Conservation (phyloP, 2,329 filamentous ascomycete genomes). For the Domatiomyces globalis region DNA sequence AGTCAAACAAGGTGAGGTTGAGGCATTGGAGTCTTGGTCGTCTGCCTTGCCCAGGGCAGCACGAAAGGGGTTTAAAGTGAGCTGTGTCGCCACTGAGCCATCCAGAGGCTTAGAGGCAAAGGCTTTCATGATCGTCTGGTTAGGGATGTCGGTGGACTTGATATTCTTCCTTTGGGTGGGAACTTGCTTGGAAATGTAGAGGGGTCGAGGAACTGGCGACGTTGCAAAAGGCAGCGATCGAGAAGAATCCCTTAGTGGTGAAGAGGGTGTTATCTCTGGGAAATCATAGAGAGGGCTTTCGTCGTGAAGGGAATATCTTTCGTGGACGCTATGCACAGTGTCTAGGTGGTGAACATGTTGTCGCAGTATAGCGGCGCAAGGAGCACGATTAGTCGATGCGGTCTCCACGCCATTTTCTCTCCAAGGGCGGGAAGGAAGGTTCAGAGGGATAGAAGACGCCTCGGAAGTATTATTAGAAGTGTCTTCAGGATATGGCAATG, state of each 20-base stretch:
- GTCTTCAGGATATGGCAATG: background rate
- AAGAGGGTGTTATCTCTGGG: conserved; percentile 13
- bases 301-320: conserved; percentile 17
- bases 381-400: conserved; percentile 14
- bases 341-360: conserved; percentile 32
- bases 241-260: conserved; percentile 9
- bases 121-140: conserved; percentile 72
- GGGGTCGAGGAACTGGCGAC: conserved; percentile 20
- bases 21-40: conserved; percentile 26
- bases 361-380: conserved; percentile 28
- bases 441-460: background rate
- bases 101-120: conserved; percentile 48
- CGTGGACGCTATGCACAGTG: conserved; percentile 26
- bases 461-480: background rate
- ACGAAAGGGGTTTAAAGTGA: conserved; percentile 3
- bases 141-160: conserved; percentile 43
- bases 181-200: conserved; percentile 25
- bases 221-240: conserved; percentile 11
- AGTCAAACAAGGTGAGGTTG: conserved; percentile 47
- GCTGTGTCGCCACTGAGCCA: conserved; percentile 35
- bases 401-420: conserved; percentile 16
- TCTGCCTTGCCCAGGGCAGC: conserved; percentile 4
- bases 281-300: background rate
- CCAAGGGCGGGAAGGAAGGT: conserved; percentile 13
- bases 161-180: conserved; percentile 35